A percentile compares a stretch with the other conserved stretches of the same genome.
These are phyloP conservation scores for Teratosphaeria viscida DNA, from an alignment of 2,329 filamentous ascomycete species.

Conservation along the genomic window DNA sequence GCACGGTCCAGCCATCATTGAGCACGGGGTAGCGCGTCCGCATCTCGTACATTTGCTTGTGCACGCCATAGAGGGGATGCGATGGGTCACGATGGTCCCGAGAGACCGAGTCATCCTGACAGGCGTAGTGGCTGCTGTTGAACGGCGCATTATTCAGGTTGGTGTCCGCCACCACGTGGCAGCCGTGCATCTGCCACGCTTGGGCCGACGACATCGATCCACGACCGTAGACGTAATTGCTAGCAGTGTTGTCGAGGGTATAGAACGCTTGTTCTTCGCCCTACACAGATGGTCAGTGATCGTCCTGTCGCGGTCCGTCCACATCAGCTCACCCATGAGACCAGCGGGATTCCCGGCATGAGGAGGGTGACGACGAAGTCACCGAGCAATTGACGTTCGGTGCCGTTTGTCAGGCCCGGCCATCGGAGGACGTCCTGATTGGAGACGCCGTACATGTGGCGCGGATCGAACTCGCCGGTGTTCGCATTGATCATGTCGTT, in stretches of 20 bases:
- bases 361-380: slow-evolving; percentile 50
- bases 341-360: slow-evolving; percentile 50
- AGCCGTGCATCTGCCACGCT: slow-evolving; percentile 56
- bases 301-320: neutral
- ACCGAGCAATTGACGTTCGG: slow-evolving; percentile 47
- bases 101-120: slow-evolving; percentile 46
- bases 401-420: slow-evolving; percentile 49
- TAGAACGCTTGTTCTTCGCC: slow-evolving; percentile 59
- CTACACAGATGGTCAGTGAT: neutral
- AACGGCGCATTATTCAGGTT: slow-evolving; percentile 51
- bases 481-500: slow-evolving; percentile 53
- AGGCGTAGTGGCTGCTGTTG: slow-evolving; percentile 44
- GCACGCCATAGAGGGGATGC: slow-evolving; percentile 49
- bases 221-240: slow-evolving; percentile 56
- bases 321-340: slow-evolving; percentile 39
- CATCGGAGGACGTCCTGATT: slow-evolving; percentile 59
- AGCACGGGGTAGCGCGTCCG: slow-evolving; percentile 46
- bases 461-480: slow-evolving; percentile 51
- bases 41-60: slow-evolving; percentile 53
- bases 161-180: slow-evolving; percentile 46
- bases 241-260: slow-evolving; percentile 51
- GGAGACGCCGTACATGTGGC: slow-evolving; percentile 54
- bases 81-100: slow-evolving; percentile 54
- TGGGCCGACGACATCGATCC: slow-evolving; percentile 51
- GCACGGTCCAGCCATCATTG: slow-evolving; percentile 48